phyloP scores from a whole-genome alignment of 1,139 yeast genomes.

The Pneumocystis sp. region DNA sequence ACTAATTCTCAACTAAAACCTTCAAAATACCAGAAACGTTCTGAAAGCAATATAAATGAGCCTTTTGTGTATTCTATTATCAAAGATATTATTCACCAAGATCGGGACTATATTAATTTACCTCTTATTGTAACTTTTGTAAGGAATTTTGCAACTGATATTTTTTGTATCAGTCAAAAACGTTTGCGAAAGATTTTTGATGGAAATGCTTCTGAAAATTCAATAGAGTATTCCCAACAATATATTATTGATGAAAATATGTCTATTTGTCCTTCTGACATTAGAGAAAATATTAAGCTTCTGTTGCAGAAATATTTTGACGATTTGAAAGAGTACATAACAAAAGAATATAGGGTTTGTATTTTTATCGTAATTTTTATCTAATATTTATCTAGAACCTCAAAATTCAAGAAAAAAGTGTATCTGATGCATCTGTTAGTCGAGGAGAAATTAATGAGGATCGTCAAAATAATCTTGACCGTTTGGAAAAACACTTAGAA shows the following conservation, averaged over 20 bases:
- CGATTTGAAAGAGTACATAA: slow-evolving; percentile 30
- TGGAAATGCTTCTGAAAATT: slow-evolving; percentile 16
- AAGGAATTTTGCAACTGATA: slow-evolving; percentile 28
- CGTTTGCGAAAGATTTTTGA: slow-evolving; percentile 21
- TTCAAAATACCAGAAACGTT: background rate
- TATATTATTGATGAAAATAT: background rate
- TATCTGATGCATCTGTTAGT: background rate
- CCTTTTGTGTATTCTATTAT: slow-evolving; percentile 25
- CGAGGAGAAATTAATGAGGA: slow-evolving; percentile 46
- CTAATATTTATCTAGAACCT: slow-evolving; percentile 45
- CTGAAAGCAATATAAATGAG: slow-evolving; percentile 6
- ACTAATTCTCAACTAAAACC: background rate
- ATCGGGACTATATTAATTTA: slow-evolving; percentile 14
- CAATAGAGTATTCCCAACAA: background rate
- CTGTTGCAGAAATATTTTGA: slow-evolving; percentile 30
- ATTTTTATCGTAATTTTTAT: slow-evolving; percentile 31
- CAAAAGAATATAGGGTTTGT: slow-evolving; percentile 27
- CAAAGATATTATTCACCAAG: slow-evolving; percentile 20
- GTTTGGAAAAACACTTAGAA: slow-evolving; percentile 29
- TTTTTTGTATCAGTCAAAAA: slow-evolving; percentile 14
- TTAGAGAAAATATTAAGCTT: slow-evolving; percentile 14
- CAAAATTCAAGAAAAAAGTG: background rate
- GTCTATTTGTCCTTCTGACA: background rate
- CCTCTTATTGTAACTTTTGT: slow-evolving; percentile 37
- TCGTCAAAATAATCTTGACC: slow-evolving; percentile 31